phyloP scores from a whole-genome alignment of 495 filamentous ascomycete genomes.

The Alectoria sarmentosa region DNA sequence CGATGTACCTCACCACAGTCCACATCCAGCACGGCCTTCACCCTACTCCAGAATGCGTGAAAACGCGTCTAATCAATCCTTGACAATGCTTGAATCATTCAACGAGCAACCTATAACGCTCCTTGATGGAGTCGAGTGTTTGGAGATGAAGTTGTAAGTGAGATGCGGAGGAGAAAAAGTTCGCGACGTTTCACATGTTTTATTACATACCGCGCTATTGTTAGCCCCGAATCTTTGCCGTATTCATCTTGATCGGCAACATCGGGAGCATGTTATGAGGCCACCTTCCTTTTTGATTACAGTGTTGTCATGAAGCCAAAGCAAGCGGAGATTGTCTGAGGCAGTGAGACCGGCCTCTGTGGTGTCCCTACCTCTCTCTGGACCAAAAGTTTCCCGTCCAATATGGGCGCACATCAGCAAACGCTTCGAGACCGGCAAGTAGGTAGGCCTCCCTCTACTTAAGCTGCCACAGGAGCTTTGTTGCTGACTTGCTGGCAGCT shows the following conservation, averaged over 20 bases:
- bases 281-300: neutral
- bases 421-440: conserved; percentile 95
- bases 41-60: conserved; percentile 8
- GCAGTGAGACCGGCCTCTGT: neutral
- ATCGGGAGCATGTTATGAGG: neutral
- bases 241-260: neutral
- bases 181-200: conserved; percentile 16
- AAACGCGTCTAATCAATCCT: conserved; percentile 5
- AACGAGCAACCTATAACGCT: conserved; percentile 15
- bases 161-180: conserved; percentile 11
- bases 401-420: conserved; percentile 65
- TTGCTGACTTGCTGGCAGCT: conserved; percentile 47
- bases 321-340: neutral
- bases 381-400: conserved; percentile 12
- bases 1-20: conserved; percentile 16
- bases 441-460: conserved; percentile 51
- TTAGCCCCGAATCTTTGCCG: neutral
- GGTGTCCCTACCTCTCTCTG: conserved; percentile 12
- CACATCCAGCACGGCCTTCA: conserved; percentile 14
- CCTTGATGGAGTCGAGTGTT: conserved; percentile 10
- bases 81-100: conserved; percentile 11
- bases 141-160: conserved; percentile 8
- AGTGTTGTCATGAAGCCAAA: neutral
- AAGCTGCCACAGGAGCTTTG: conserved; percentile 14
- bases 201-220: conserved; percentile 3